A percentile compares a stretch with the other conserved stretches of the same genome.
Conservation (phyloP, 1,284 basidiomycete genomes). For the Ceratobasidium papillatum region DNA sequence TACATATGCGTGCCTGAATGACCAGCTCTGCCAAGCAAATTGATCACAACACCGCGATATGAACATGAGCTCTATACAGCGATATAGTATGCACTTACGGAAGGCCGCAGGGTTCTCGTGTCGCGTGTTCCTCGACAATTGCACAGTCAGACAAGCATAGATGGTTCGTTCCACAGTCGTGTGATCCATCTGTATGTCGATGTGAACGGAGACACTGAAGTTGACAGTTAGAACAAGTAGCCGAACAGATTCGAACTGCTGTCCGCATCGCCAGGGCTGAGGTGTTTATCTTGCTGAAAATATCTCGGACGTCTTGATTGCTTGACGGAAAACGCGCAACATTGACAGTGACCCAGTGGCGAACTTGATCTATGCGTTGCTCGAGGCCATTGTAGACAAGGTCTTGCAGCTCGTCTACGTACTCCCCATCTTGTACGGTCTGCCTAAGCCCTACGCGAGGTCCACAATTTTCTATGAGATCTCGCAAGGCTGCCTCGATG, state of each 20-base stretch:
- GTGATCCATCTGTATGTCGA: slow-evolving; percentile 26
- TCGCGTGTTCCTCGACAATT: slow-evolving; percentile 35
- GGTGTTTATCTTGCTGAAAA: slow-evolving; percentile 28
- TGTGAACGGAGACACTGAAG: slow-evolving; percentile 36
- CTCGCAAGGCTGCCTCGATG: neutral
- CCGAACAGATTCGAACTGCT: slow-evolving; percentile 36
- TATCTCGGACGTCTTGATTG: slow-evolving; percentile 32
- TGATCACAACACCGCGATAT: slow-evolving; percentile 16
- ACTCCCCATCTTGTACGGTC: neutral
- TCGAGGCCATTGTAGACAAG: slow-evolving; percentile 7
- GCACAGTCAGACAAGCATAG: slow-evolving; percentile 41
- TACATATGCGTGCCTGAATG: slow-evolving; percentile 65
- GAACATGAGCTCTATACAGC: too few relatives aligned
- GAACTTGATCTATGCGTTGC: slow-evolving; percentile 31
- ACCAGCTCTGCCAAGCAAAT: slow-evolving; percentile 57
- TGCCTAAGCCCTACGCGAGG: neutral
- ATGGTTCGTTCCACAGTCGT: slow-evolving; percentile 44
- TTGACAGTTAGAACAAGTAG: slow-evolving; percentile 33
- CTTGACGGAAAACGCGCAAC: slow-evolving; percentile 32
- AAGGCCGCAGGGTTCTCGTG: slow-evolving; percentile 54
- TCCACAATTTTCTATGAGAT: neutral
- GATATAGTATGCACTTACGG: slow-evolving; percentile 52
- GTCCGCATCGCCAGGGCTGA: slow-evolving; percentile 15
- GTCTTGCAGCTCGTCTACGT: slow-evolving; percentile 17
- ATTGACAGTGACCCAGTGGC: slow-evolving; percentile 41